Conservation (phyloP, 202 grass and related monocot genomes). For the Brachypodium distachyon region DNA sequence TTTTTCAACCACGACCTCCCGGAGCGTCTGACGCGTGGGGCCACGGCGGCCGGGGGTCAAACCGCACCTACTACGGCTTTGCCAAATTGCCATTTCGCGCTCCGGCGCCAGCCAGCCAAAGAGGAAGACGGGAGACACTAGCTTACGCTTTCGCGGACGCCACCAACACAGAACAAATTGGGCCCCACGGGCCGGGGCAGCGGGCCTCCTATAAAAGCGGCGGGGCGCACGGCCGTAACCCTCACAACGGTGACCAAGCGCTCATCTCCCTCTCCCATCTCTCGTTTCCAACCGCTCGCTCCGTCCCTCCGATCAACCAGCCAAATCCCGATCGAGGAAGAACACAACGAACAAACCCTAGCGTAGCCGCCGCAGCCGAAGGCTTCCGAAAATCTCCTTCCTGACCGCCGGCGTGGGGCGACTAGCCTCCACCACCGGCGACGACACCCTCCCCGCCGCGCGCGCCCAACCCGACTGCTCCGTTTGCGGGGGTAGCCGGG, state of each 20-base stretch:
- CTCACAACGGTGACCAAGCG: too few species aligned
- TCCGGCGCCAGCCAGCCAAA: background rate
- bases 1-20: too few species aligned
- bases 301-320: background rate
- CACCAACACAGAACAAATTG: background rate
- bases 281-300: background rate
- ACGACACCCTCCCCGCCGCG: constrained; percentile 36
- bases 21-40: background rate
- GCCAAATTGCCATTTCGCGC: too few species aligned
- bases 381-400: too few species aligned
- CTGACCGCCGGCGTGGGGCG: constrained; percentile 90
- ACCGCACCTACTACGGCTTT: background rate
- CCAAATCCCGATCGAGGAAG: background rate
- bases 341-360: background rate
- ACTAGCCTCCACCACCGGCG: constrained; percentile 42
- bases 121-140: background rate
- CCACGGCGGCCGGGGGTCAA: background rate
- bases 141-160: background rate
- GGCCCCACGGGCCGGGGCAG: constrained; percentile 2
- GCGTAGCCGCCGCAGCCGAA: background rate
- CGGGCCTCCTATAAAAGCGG: constrained; percentile 16
- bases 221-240: background rate
- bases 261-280: background rate
- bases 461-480: constrained; percentile 43
- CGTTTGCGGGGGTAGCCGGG: constrained; percentile 99